Evolutionary conservation across 2,329 filamentous ascomycete genomes (phyloP), one percentile per base, ranked within the genome.

Genomic region (Setomelanomma holmii): DNA sequence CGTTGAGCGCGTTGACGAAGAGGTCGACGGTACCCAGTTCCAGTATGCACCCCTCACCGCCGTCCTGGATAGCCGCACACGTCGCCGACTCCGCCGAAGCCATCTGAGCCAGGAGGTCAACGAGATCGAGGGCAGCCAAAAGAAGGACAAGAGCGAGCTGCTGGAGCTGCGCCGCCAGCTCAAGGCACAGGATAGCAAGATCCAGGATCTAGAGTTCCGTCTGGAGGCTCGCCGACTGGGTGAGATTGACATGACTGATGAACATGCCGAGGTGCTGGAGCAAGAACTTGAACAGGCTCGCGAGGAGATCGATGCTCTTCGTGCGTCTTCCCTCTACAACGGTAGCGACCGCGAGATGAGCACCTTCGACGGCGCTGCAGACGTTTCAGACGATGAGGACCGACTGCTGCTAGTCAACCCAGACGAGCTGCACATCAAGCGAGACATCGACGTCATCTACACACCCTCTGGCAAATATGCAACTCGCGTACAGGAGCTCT

Each of bases 91-190:
- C 16, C 73, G 73, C 44, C 75, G 73, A 23, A 76, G 64, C 61
- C 74, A 75, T 44, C 66, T 75, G 5, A 75, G 74, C 59, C 74
- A 78, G 51, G 73, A 76, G 59, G 69, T 77, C 42, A 76, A 73
- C 49, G 62, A 64, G 23, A 69, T 75, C 43, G 71, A 76, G 20
- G 67, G 73, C 41, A 67, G 75, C 54, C 64, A 71, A 56, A 72
- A 69, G 60, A 61, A 73, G 43, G 71, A 75, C 50, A 67, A 63
- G 54, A 74, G 70, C 65, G 69, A 71, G 54, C 59, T 76, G n/a
- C 49, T 72, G 12, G 66, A 73, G 38, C 64, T 78, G 3, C 71
- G 67, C 38, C 58, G 65, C 23, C 71, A 78, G 60, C 68, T 78
- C 30, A 54, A 58, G 5, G 67, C 71, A 33, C 74, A 70, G 48